These are phyloP conservation scores for Amaranthus palmeri DNA, from an alignment of 148 eudicot genomes.

Conservation along the genomic window DNA sequence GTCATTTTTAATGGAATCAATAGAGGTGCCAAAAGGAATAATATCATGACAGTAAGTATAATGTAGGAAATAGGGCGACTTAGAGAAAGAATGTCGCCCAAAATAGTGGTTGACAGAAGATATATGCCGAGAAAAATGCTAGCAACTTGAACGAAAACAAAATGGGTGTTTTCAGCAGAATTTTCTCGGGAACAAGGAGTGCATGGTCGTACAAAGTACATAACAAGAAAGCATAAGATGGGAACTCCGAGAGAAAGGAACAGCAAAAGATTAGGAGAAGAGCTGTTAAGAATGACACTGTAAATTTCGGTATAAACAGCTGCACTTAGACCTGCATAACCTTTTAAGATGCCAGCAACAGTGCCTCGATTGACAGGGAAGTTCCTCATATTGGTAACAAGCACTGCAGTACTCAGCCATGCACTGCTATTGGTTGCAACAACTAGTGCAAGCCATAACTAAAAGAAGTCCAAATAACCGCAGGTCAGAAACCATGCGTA, in stretches of 20 bases:
- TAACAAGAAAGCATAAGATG: conserved; percentile 45
- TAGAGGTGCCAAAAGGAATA: conserved; percentile 78
- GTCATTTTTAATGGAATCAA: conserved; percentile 86
- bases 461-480: conserved; percentile 9
- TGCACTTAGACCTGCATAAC: conserved; percentile 78
- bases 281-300: conserved; percentile 43
- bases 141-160: conserved; percentile 68
- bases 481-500: no score
- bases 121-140: conserved; percentile 68
- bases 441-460: conserved; percentile 80
- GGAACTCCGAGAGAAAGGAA: conserved; percentile 80
- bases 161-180: conserved; percentile 54
- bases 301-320: conserved; percentile 77
- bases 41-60: conserved; percentile 50
- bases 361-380: conserved; percentile 81
- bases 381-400: conserved; percentile 92
- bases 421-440: conserved; percentile 79
- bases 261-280: conserved; percentile 56
- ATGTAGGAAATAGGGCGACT: conserved; percentile 36
- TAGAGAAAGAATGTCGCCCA: conserved; percentile 35
- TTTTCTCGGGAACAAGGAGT: conserved; percentile 70
- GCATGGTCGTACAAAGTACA: conserved; percentile 78
- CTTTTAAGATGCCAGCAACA: conserved; percentile 84
- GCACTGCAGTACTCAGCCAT: conserved; percentile 75
- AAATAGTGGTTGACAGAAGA: conserved; percentile 54